Conservation (phyloP, 768 basidiomycete species). For the Serendipita vermifera region DNA sequence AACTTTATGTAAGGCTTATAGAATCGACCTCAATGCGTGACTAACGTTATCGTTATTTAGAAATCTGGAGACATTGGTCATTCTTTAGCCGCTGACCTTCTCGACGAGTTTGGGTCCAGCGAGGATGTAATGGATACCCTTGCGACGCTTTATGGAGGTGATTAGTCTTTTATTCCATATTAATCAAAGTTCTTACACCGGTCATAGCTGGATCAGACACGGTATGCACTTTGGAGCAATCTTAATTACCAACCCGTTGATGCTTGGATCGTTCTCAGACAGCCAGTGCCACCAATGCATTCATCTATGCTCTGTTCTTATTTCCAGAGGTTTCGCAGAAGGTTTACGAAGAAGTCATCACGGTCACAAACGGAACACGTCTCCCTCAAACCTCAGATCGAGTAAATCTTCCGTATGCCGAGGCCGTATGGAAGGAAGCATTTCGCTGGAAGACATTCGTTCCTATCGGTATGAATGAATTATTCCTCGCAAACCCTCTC, state of each 20-base stretch:
- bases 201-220: neutral
- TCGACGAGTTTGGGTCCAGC: neutral
- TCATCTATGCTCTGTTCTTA: neutral
- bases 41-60: no score
- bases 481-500: no score
- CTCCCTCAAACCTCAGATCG: constrained; percentile 11
- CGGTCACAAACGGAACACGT: neutral
- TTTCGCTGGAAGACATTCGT: constrained; percentile 15
- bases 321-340: neutral
- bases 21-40: no score
- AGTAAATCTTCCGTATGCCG: constrained; percentile 15
- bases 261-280: no score
- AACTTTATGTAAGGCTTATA: neutral
- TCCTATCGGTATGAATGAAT: constrained; percentile 10
- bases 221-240: neutral
- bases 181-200: neutral
- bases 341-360: neutral
- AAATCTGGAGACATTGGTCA: neutral
- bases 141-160: neutral
- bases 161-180: no score
- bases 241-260: no score
- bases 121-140: neutral
- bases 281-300: neutral
- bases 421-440: constrained; percentile 15
- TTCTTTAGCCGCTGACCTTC: constrained; percentile 3